These are phyloP conservation scores for Circinella minor DNA, from an alignment of 371 early-diverging fungal genomes.

Conservation along the genomic window DNA sequence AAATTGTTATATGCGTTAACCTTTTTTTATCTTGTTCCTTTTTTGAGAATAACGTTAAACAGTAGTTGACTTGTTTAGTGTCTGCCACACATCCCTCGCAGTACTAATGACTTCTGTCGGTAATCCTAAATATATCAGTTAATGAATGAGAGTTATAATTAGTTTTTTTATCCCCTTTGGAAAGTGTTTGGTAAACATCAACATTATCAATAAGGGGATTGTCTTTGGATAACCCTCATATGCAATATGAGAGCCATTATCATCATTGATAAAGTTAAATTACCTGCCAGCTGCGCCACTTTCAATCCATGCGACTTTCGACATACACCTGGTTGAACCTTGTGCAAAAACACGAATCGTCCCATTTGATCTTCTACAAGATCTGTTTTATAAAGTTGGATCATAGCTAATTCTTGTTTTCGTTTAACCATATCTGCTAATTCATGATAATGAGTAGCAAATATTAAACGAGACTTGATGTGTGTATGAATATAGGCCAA, in stretches of 20 bases:
- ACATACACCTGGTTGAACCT: constrained; percentile 66
- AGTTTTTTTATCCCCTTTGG: not conserved
- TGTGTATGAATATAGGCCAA: constrained; percentile 74
- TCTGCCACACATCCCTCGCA: not conserved
- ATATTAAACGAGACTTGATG: constrained; percentile 72
- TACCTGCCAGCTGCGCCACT: constrained; percentile 74
- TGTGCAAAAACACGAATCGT: constrained; percentile 64
- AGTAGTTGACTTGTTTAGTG: not conserved
- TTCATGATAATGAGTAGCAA: constrained; percentile 98
- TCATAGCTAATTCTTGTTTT: constrained; percentile 22
- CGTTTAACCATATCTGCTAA: constrained; percentile 51
- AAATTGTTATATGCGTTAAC: no score
- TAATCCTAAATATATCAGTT: not conserved
- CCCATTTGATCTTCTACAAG: constrained; percentile 50
- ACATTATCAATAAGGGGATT: no score
- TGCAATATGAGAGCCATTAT: not conserved
- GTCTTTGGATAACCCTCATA: no score
- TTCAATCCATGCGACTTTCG: constrained; percentile 70
- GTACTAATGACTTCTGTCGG: not conserved
- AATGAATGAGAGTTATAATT: not conserved
- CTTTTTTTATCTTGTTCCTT: not conserved
- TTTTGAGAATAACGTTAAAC: not conserved
- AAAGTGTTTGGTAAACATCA: no score
- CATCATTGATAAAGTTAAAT: not conserved
- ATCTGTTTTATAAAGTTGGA: constrained; percentile 63